phyloP scores from a whole-genome alignment of 78 protist genomes.

The Polysphondylium violaceum region DNA sequence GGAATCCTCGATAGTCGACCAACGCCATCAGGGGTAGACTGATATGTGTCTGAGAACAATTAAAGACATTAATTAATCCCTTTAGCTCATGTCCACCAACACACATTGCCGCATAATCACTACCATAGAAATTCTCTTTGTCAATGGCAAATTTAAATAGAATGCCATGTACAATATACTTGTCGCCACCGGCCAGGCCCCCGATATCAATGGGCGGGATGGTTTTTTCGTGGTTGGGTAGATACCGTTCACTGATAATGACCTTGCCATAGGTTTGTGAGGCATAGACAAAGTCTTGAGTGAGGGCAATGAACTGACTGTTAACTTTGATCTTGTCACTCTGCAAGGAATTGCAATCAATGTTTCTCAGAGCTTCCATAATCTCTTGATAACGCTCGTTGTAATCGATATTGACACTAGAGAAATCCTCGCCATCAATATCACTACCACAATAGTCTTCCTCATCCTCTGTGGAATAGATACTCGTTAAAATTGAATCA shows the following conservation, averaged over 20 bases:
- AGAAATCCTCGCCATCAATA: conserved; percentile 79
- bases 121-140: conserved; percentile 57
- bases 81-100: conserved; percentile 73
- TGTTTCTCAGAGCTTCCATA: conserved; percentile 62
- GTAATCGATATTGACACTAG: conserved; percentile 55
- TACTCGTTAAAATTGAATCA: background rate
- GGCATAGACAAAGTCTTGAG: conserved; percentile 83
- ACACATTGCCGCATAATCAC: conserved; percentile 59
- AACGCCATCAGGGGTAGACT: conserved; percentile 84
- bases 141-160: conserved; percentile 82
- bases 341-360: conserved; percentile 53
- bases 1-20: conserved; percentile 83
- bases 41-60: conserved; percentile 26
- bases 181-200: conserved; percentile 81
- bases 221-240: conserved; percentile 75
- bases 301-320: conserved; percentile 78
- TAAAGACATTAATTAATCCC: conserved; percentile 75
- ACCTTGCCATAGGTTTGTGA: conserved; percentile 78
- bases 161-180: conserved; percentile 69
- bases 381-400: conserved; percentile 81
- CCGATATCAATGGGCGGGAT: conserved; percentile 81
- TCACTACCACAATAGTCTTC: conserved; percentile 78
- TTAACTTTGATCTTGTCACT: conserved; percentile 49
- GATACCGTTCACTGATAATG: conserved; percentile 79
- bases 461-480: conserved; percentile 20